Evolutionary conservation across 495 filamentous ascomycete species (phyloP).

Genomic region (Neurospora sp.): DNA sequence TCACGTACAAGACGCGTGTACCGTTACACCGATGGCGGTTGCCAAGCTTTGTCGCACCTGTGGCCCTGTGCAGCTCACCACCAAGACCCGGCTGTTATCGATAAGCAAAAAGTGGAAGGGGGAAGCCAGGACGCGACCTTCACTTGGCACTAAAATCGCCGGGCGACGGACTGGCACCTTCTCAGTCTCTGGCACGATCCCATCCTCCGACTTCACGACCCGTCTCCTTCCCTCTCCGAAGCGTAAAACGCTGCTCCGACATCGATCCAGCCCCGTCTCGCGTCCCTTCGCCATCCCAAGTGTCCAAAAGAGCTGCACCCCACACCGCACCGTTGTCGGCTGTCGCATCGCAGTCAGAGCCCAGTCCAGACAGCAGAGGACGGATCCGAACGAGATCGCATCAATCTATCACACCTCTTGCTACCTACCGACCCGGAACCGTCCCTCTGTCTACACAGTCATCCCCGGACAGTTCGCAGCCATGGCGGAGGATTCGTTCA

Average conservation of each 20-base stretch:
- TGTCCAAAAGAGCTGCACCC: background rate
- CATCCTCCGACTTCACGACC: background rate
- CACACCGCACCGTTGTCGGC: background rate
- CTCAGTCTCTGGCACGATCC: background rate
- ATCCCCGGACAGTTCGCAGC: constrained; percentile 1
- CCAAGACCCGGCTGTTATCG: constrained; percentile 10
- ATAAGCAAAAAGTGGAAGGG: constrained; percentile 21
- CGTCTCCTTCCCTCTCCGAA: background rate
- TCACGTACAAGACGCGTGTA: background rate
- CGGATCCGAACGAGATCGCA: background rate
- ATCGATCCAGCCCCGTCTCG: background rate
- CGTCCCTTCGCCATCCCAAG: background rate
- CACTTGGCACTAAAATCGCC: background rate
- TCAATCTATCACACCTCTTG: background rate
- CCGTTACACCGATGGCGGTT: background rate
- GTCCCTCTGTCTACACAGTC: background rate
- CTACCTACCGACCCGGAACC: background rate
- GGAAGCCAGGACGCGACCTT: constrained; percentile 1
- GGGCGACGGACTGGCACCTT: background rate
- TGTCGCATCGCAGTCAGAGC: background rate
- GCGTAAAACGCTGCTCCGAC: background rate
- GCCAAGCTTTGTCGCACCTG: background rate
- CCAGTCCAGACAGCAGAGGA: background rate
- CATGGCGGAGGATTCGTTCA: constrained; percentile 46
- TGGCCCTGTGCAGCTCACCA: background rate